Conservation (phyloP, 2,329 filamentous ascomycete species). For the Beauveria rudraprayagi region DNA sequence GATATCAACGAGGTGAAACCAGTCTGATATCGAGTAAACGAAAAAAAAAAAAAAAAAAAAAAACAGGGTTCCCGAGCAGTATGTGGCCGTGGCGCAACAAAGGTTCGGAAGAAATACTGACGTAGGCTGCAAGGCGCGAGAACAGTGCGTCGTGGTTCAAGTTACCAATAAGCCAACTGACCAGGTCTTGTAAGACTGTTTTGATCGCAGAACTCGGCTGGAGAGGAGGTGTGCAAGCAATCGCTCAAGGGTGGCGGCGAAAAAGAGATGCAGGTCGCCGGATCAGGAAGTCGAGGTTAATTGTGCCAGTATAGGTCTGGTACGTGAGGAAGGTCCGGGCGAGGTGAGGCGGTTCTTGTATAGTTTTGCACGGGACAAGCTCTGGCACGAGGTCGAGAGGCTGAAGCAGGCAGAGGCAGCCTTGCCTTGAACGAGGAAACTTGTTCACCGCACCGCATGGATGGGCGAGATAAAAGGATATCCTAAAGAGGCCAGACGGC, state of each 20-base stretch:
- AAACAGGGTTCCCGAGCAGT: background rate
- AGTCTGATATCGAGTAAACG: background rate
- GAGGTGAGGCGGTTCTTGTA: background rate
- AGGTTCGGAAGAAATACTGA: background rate
- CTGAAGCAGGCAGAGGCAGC: background rate
- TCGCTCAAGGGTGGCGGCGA: background rate
- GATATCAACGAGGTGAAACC: background rate
- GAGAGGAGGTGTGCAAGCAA: background rate
- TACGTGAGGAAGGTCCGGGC: background rate
- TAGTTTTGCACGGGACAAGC: background rate
- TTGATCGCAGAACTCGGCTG: background rate
- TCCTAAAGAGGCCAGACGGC: conserved; percentile 1
- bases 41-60: background rate
- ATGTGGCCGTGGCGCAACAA: background rate
- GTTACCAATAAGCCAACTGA: background rate
- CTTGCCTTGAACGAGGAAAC: background rate
- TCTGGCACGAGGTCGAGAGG: background rate
- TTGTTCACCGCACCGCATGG: background rate
- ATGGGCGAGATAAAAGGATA: conserved; percentile 5
- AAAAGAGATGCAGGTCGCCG: background rate
- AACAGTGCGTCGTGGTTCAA: background rate
- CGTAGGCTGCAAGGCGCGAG: background rate
- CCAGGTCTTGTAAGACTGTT: background rate
- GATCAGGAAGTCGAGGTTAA: conserved; percentile 3
- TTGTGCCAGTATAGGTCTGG: conserved; percentile 2